Evolutionary conservation across 1,284 basidiomycete species (phyloP).

Genomic region (Rhodotorula sp.): DNA sequence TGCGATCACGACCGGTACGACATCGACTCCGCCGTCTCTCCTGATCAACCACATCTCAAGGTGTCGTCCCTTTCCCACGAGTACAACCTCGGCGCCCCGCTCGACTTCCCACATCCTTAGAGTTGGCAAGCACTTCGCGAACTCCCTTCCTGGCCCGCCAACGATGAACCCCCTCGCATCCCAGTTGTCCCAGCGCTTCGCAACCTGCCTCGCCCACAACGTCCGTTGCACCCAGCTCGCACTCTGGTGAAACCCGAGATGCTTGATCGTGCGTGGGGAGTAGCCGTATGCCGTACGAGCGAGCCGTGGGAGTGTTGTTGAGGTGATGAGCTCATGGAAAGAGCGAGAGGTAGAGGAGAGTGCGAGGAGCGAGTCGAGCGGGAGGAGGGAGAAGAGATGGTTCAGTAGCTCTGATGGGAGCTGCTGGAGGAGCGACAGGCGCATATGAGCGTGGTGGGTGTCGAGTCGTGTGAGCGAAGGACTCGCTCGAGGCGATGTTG

Average conservation of each 20-base stretch:
- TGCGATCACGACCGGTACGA: neutral
- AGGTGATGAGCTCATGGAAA: slow-evolving; percentile 7
- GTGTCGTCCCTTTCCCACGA: slow-evolving; percentile 6
- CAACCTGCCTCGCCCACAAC: slow-evolving; percentile 5
- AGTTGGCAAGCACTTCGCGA: slow-evolving; percentile 3
- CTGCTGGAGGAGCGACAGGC: neutral
- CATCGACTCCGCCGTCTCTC: neutral
- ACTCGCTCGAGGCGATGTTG: no score
- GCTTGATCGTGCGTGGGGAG: slow-evolving; percentile 8
- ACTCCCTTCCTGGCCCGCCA: neutral
- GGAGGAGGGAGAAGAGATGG: slow-evolving; percentile 12
- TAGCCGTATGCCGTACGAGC: neutral
- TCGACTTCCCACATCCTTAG: slow-evolving; percentile 11
- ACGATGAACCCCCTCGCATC: slow-evolving; percentile 4
- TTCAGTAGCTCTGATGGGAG: slow-evolving; percentile 12
- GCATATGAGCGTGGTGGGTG: neutral
- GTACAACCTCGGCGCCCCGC: neutral
- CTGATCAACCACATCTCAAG: slow-evolving; percentile 15
- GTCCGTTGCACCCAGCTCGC: neutral
- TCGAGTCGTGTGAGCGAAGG: no score
- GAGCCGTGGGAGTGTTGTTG: neutral
- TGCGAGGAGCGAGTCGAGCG: slow-evolving; percentile 1
- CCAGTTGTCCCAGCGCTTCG: neutral
- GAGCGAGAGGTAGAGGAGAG: slow-evolving; percentile 3
- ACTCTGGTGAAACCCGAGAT: neutral